Conservation (phyloP, 2,329 filamentous ascomycete species). For the Zymoseptoria ardabiliae region DNA sequence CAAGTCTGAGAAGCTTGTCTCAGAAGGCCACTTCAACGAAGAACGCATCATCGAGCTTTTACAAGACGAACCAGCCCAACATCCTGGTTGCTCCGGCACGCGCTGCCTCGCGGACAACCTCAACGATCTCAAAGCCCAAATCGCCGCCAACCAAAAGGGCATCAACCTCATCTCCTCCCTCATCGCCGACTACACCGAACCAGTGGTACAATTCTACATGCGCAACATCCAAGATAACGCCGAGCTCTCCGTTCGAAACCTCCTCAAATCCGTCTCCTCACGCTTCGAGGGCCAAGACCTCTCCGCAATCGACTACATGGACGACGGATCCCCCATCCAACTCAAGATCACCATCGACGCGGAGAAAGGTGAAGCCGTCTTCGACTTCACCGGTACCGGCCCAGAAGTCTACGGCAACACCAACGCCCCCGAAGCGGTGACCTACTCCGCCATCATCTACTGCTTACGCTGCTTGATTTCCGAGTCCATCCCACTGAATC, state of each 20-base stretch:
- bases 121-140: constrained; percentile 79
- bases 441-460: constrained; percentile 80
- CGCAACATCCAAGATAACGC: constrained; percentile 73
- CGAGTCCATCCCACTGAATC: constrained; percentile 77
- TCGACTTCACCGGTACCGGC: constrained; percentile 72
- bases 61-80: constrained; percentile 64
- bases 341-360: constrained; percentile 69
- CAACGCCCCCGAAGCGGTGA: constrained; percentile 76
- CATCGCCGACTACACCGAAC: constrained; percentile 70
- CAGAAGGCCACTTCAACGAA: constrained; percentile 71
- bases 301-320: constrained; percentile 73
- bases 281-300: constrained; percentile 65
- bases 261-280: constrained; percentile 64
- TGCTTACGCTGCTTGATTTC: constrained; percentile 71
- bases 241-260: constrained; percentile 63
- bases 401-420: constrained; percentile 61
- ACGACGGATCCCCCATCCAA: constrained; percentile 72
- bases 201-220: constrained; percentile 79
- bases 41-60: constrained; percentile 61
- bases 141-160: constrained; percentile 79
- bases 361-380: constrained; percentile 65
- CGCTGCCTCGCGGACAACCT: constrained; percentile 75
- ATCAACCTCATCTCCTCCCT: constrained; percentile 68
- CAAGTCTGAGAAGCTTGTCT: constrained; percentile 60
- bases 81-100: constrained; percentile 70